phyloP scores from a whole-genome alignment of 2,329 filamentous ascomycete species.

The Fusarium bulbicola region DNA sequence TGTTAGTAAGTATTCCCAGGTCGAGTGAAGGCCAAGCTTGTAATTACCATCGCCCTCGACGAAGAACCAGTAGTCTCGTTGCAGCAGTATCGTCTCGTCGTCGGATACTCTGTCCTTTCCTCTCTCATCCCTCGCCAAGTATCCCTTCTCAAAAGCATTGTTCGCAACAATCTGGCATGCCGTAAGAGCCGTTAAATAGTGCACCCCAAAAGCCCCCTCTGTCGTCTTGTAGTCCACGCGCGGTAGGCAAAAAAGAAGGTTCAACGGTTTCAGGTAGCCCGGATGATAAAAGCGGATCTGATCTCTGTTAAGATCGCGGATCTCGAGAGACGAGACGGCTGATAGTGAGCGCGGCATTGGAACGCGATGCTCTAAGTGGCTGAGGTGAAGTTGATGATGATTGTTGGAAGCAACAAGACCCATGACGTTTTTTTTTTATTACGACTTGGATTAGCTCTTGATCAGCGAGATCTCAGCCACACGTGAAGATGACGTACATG shows the following conservation, averaged over 20 bases:
- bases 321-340: slow-evolving; percentile 27
- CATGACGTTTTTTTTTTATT: slow-evolving; percentile 17
- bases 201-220: slow-evolving; percentile 11
- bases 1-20: background rate
- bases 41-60: slow-evolving; percentile 21
- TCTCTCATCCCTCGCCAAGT: slow-evolving; percentile 5
- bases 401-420: background rate
- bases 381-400: slow-evolving; percentile 11
- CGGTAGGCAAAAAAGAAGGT: slow-evolving; percentile 29
- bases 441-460: background rate
- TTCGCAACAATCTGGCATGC: slow-evolving; percentile 32
- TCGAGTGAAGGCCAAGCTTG: too few species aligned
- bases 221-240: slow-evolving; percentile 21
- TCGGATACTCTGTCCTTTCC: slow-evolving; percentile 10
- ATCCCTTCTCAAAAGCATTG: slow-evolving; percentile 21
- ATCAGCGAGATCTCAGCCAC: slow-evolving; percentile 3
- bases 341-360: slow-evolving; percentile 32
- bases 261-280: slow-evolving; percentile 28
- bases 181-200: slow-evolving; percentile 21
- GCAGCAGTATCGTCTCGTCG: slow-evolving; percentile 7
- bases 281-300: slow-evolving; percentile 36
- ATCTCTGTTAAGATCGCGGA: slow-evolving; percentile 28
- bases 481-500: slow-evolving; percentile 12
- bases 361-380: slow-evolving; percentile 14
- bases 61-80: slow-evolving; percentile 35